These are phyloP conservation scores for Chamaenerion angustifolium DNA, from an alignment of 345 rosid species.

Conservation along the genomic window DNA sequence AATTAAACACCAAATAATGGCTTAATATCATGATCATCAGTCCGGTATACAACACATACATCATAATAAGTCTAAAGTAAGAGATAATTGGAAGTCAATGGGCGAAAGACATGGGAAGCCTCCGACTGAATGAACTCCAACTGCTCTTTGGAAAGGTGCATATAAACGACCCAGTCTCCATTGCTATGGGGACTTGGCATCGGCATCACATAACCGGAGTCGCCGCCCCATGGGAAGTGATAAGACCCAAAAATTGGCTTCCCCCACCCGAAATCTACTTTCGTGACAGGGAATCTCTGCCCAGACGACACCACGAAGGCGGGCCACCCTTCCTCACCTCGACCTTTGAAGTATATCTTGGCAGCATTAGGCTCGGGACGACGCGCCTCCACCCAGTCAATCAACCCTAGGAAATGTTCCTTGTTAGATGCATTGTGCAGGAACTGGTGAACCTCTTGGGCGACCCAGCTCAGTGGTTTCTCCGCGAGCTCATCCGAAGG, in stretches of 20 bases:
- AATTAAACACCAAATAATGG: too few relatives aligned
- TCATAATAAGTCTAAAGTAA: slow-evolving; percentile 4
- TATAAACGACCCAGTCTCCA: slow-evolving; percentile 43
- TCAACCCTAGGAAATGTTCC: slow-evolving; percentile 61
- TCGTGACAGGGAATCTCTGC: slow-evolving; percentile 32
- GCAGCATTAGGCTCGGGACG: slow-evolving; percentile 38
- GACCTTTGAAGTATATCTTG: slow-evolving; percentile 28
- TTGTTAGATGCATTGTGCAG: slow-evolving; percentile 20
- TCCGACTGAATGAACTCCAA: slow-evolving; percentile 25
- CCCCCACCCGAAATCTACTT: slow-evolving; percentile 46
- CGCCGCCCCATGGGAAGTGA: slow-evolving; percentile 42
- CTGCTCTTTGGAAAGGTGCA: slow-evolving; percentile 26
- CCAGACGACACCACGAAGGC: slow-evolving; percentile 76
- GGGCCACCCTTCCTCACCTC: slow-evolving; percentile 30
- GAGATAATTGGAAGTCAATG: slow-evolving; percentile 25
- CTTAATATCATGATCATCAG: too few relatives aligned
- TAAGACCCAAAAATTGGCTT: slow-evolving; percentile 33
- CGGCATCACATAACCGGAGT: slow-evolving; percentile 40
- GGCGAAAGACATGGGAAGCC: slow-evolving; percentile 26
- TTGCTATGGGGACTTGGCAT: slow-evolving; percentile 33
- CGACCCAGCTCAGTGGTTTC: slow-evolving; percentile 40
- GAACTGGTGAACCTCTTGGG: slow-evolving; percentile 39
- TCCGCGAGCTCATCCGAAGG: slow-evolving; percentile 20
- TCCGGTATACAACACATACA: too few relatives aligned
- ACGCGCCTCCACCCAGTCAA: slow-evolving; percentile 65